phyloP scores from a whole-genome alignment of 1,284 basidiomycete genomes.

The Leccinum subspadiceum region DNA sequence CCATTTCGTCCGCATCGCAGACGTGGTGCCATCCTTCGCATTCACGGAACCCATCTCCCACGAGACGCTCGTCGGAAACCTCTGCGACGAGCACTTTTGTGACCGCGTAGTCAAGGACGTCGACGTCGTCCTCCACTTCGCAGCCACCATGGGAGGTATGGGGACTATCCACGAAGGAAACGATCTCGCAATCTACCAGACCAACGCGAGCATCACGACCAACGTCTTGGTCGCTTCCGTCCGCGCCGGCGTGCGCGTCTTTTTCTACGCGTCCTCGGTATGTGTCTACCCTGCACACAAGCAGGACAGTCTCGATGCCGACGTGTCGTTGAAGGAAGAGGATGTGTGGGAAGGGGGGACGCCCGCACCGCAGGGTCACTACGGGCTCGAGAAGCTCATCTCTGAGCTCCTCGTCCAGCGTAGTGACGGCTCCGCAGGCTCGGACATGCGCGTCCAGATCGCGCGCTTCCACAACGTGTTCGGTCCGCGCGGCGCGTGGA shows the following conservation, averaged over 20 bases:
- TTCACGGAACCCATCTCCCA: slow-evolving; percentile 31
- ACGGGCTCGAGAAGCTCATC: slow-evolving; percentile 58
- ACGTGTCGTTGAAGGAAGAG: slow-evolving; percentile 46
- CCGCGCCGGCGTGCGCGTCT: slow-evolving; percentile 38
- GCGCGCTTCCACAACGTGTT: slow-evolving; percentile 62
- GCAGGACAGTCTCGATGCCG: slow-evolving; percentile 34
- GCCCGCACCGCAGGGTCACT: slow-evolving; percentile 52
- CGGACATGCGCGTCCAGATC: slow-evolving; percentile 35
- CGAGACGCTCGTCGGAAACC: slow-evolving; percentile 44
- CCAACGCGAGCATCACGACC: slow-evolving; percentile 50
- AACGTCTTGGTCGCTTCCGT: slow-evolving; percentile 45
- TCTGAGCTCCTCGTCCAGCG: slow-evolving; percentile 46
- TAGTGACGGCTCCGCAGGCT: slow-evolving; percentile 18
- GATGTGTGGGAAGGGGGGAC: slow-evolving; percentile 40
- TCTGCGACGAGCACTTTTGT: slow-evolving; percentile 45
- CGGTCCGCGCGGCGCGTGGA: slow-evolving; percentile 54
- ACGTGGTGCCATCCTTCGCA: slow-evolving; percentile 33
- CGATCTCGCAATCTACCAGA: slow-evolving; percentile 46
- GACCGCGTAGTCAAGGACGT: slow-evolving; percentile 38
- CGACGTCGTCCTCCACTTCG: slow-evolving; percentile 51
- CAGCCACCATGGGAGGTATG: slow-evolving; percentile 63
- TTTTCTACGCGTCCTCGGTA: slow-evolving; percentile 59
- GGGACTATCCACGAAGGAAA: slow-evolving; percentile 54
- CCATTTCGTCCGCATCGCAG: slow-evolving; percentile 42
- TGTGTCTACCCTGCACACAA: slow-evolving; percentile 53